Evolutionary conservation across 108 stramenopile genomes (phyloP).

Genomic region (Phaeodactylum tricornutum): DNA sequence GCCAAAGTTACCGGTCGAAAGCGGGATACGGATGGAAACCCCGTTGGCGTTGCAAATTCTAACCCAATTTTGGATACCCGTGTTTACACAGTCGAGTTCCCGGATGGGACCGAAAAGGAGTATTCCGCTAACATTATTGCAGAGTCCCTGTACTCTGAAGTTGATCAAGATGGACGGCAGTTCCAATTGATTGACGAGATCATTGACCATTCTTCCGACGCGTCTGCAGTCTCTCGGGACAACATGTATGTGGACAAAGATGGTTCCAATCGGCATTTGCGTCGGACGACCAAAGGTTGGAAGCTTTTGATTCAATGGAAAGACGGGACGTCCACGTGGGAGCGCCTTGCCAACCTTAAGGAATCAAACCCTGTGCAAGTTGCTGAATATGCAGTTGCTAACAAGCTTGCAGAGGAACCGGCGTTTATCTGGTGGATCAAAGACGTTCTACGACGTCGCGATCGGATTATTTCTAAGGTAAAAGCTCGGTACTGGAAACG

Average conservation of each 20-base stretch:
- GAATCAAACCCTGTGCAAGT: conserved; percentile 16
- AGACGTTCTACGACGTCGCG: conserved; percentile 12
- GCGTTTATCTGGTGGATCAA: conserved; percentile 23
- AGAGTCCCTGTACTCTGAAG: conserved; percentile 19
- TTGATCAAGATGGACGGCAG: conserved; percentile 19
- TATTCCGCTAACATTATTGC: conserved; percentile 30
- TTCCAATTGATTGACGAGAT: conserved; percentile 10
- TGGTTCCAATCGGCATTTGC: not conserved
- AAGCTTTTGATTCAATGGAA: conserved; percentile 13
- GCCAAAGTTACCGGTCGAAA: conserved; percentile 20
- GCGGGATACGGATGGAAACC: conserved; percentile 15
- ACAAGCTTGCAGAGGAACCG: conserved; percentile 9
- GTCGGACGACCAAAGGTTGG: conserved; percentile 21
- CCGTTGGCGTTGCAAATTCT: conserved; percentile 14
- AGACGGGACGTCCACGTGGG: conserved; percentile 13
- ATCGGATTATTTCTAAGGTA: conserved; percentile 12
- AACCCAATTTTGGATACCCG: conserved; percentile 32
- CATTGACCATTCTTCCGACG: conserved; percentile 16
- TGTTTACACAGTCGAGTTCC: conserved; percentile 25
- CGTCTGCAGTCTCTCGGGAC: not conserved
- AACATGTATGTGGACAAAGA: not conserved
- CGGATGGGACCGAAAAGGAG: conserved; percentile 11
- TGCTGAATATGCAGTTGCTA: conserved; percentile 23
- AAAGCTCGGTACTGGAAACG: not conserved
- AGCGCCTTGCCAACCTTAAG: conserved; percentile 12